Percentiles rank a stretch among this genome's conserved stretches.
These are phyloP conservation scores for Lactarius deliciosus DNA, from an alignment of 768 basidiomycete genomes.

Conservation along the genomic window DNA sequence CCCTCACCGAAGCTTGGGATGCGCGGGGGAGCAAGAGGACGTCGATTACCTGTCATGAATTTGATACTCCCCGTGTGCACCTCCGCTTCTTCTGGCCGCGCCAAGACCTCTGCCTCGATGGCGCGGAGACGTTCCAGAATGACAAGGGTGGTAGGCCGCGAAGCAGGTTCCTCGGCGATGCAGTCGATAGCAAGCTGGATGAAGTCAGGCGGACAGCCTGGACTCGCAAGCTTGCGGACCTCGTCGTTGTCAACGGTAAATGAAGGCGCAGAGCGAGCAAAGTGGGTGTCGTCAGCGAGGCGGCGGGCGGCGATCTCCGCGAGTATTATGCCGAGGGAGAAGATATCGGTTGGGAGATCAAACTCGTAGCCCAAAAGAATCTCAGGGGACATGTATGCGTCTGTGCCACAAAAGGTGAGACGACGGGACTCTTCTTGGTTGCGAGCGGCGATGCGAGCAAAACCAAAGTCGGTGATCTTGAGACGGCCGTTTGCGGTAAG, in stretches of 20 bases:
- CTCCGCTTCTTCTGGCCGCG: slow-evolving; percentile 63
- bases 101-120: slow-evolving; percentile 83
- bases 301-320: slow-evolving; percentile 85
- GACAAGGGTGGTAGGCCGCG: slow-evolving; percentile 71
- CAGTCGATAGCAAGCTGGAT: slow-evolving; percentile 79
- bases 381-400: slow-evolving; percentile 97
- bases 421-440: slow-evolving; percentile 88
- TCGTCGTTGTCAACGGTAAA: slow-evolving; percentile 81
- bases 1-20: slow-evolving; percentile 87
- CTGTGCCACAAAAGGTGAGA: slow-evolving; percentile 85
- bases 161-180: slow-evolving; percentile 57
- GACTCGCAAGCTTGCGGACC: slow-evolving; percentile 60
- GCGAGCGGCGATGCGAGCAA: slow-evolving; percentile 89
- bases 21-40: slow-evolving; percentile 59
- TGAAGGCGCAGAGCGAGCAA: slow-evolving; percentile 73
- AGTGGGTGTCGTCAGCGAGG: slow-evolving; percentile 79
- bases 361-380: slow-evolving; percentile 91
- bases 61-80: slow-evolving; percentile 84
- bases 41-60: slow-evolving; percentile 69
- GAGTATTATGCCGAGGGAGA: slow-evolving; percentile 90
- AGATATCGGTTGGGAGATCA: slow-evolving; percentile 91
- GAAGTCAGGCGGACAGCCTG: slow-evolving; percentile 78
- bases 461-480: slow-evolving; percentile 99
- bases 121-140: slow-evolving; percentile 76
- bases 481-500: slow-evolving; percentile 91